Evolutionary conservation across 768 basidiomycete species (phyloP), one percentile per base, ranked within the genome.

Genomic region (Mycena floridula): DNA sequence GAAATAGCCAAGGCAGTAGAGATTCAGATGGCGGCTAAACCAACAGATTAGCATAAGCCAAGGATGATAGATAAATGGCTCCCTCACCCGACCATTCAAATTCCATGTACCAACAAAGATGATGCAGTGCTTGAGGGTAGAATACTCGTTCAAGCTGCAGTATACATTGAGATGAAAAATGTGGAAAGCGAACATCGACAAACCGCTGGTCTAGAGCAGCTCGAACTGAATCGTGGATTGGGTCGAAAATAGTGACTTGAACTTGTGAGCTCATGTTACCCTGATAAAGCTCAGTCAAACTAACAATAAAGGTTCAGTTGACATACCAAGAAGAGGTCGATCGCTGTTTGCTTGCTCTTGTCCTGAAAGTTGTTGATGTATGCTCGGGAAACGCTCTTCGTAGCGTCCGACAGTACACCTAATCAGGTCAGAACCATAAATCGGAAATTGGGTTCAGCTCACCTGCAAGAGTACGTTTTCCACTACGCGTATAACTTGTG

Each of bases 361-460:
- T 99, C 96, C 55, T 94, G 88, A 59, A 99, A 96, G 59, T 97
- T 97, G 57, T 94, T 96, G 57, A 97, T 95, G 57, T 97, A 99
- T 27, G 94, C 94, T 48, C 95, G 80, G 3, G 89, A 91, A 25
- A 91, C 87, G 55, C 89, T 94, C 62, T 99, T 99, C 4, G 92
- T 95, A 3, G 95, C 96, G 66, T 99, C 94, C 5, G 91, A 93
- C 20, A 99, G 64, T 32, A 98, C 78, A 38, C 95, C 94, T 77
- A 61, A 11, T 35, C 25, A 44, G 43, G 45, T 48, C 24, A 44
- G 23, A 54, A 32, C 42, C 44, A 44, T 25, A 30, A 25, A 13
- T 25, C 32, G 39, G 9, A 28, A 13, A 13, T n/a, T 2, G 15
- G 23, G 9, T 26, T 45, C 25, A 5, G 47, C 22, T 12, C 55